Evolutionary conservation across 78 protist species (phyloP).

Genomic region (Isochrysis galbana): DNA sequence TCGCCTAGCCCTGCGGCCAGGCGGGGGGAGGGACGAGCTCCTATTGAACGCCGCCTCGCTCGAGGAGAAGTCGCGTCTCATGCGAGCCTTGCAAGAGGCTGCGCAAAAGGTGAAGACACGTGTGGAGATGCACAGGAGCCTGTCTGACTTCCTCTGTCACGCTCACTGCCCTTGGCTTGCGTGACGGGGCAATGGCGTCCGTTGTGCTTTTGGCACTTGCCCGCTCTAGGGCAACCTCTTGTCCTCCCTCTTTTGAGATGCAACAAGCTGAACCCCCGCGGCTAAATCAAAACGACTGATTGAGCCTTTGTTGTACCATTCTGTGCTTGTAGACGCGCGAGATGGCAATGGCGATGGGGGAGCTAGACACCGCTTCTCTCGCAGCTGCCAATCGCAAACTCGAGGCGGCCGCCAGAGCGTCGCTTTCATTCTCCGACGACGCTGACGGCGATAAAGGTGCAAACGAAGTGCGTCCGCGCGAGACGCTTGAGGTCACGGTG

Average conservation of each 20-base stretch:
- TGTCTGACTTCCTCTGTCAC: too few species aligned
- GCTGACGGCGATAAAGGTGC: neutral
- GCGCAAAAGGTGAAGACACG: neutral
- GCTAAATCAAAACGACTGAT: too few species aligned
- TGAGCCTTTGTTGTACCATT: too few species aligned
- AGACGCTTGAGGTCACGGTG: neutral
- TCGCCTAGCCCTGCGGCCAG: neutral
- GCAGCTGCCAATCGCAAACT: neutral
- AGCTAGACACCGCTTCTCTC: neutral
- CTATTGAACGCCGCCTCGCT: neutral
- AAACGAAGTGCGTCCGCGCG: neutral
- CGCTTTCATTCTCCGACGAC: neutral
- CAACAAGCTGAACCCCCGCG: too few species aligned
- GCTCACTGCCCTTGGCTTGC: neutral
- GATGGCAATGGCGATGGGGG: neutral
- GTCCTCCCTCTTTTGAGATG: too few species aligned
- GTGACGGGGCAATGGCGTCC: neutral
- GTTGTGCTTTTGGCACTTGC: too few species aligned
- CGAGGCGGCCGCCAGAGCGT: neutral
- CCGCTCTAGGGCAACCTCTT: too few species aligned
- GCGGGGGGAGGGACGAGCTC: neutral
- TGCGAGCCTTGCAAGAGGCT: neutral
- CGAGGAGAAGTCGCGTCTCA: neutral
- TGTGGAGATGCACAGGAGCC: too few species aligned
- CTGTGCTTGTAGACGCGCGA: too few species aligned